These are phyloP conservation scores for Boletus coffeatus DNA, from an alignment of 1,284 basidiomycete genomes.

Conservation along the genomic window DNA sequence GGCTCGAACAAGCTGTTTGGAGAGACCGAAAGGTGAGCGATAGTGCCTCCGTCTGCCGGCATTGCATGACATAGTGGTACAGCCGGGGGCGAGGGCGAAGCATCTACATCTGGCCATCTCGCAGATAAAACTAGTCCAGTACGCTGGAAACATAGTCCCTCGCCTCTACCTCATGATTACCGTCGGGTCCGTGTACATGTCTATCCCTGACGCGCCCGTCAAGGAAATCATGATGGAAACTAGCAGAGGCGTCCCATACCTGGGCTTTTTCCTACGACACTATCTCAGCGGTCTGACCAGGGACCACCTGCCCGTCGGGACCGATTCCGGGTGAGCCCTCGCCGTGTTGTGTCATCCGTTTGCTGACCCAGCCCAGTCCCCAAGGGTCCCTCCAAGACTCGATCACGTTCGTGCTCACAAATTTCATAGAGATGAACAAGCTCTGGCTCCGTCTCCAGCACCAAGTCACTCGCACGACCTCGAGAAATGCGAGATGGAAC, in stretches of 20 bases:
- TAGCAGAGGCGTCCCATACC: conserved; percentile 93
- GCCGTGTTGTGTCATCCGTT: background rate
- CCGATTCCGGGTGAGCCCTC: conserved; percentile 67
- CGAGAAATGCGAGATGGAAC: no score
- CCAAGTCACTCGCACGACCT: conserved; percentile 84
- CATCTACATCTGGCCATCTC: conserved; percentile 47
- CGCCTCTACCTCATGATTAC: conserved; percentile 97
- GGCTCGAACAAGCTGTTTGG: no score
- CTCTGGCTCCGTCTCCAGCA: conserved; percentile 96
- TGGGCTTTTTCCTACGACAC: conserved; percentile 88
- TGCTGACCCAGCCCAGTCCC: conserved; percentile 47
- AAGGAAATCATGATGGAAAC: conserved; percentile 99
- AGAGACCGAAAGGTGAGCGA: no score
- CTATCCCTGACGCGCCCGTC: conserved; percentile 88
- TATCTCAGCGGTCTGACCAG: conserved; percentile 94
- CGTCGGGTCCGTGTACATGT: conserved; percentile 97
- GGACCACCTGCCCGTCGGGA: conserved; percentile 84
- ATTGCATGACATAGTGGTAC: no score
- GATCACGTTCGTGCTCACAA: conserved; percentile 83
- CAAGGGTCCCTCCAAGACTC: conserved; percentile 74
- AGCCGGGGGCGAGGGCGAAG: no score
- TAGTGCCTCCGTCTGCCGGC: no score
- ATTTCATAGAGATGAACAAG: conserved; percentile 99
- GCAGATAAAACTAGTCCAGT: conserved; percentile 97
- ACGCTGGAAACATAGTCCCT: conserved; percentile 91